Conservation (phyloP, 2,329 filamentous ascomycete species). For the Nemania sp. region DNA sequence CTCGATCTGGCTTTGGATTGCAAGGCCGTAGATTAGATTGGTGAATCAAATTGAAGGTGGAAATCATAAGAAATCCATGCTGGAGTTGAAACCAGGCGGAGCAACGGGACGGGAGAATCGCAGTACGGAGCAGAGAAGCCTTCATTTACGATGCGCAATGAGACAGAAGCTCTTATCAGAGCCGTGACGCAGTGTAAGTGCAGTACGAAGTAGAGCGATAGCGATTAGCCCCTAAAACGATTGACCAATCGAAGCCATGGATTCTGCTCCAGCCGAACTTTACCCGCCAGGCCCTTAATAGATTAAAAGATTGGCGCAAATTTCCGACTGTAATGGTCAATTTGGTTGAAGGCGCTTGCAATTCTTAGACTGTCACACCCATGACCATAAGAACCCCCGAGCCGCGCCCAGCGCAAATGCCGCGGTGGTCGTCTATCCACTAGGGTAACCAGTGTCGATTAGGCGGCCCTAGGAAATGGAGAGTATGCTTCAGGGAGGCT, state of each 20-base stretch:
- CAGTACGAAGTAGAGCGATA: too few species aligned
- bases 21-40: too few species aligned
- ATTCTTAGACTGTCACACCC: constrained; percentile 53
- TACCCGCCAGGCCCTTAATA: constrained; percentile 5
- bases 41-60: not conserved
- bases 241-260: constrained; percentile 2
- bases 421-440: constrained; percentile 67
- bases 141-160: too few species aligned
- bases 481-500: constrained; percentile 69
- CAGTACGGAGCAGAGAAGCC: too few species aligned
- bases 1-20: too few species aligned
- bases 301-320: constrained; percentile 12
- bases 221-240: not conserved
- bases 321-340: constrained; percentile 64
- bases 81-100: not conserved
- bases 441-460: constrained; percentile 68
- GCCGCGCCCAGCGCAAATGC: constrained; percentile 70
- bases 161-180: too few species aligned
- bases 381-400: constrained; percentile 58
- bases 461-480: constrained; percentile 68
- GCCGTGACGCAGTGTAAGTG: too few species aligned
- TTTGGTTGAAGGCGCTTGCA: constrained; percentile 59
- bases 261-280: not conserved
- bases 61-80: not conserved
- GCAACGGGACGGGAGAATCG: too few species aligned